phyloP scores from a whole-genome alignment of 2,329 filamentous ascomycete species.

The Ambrosiella beaveri region DNA sequence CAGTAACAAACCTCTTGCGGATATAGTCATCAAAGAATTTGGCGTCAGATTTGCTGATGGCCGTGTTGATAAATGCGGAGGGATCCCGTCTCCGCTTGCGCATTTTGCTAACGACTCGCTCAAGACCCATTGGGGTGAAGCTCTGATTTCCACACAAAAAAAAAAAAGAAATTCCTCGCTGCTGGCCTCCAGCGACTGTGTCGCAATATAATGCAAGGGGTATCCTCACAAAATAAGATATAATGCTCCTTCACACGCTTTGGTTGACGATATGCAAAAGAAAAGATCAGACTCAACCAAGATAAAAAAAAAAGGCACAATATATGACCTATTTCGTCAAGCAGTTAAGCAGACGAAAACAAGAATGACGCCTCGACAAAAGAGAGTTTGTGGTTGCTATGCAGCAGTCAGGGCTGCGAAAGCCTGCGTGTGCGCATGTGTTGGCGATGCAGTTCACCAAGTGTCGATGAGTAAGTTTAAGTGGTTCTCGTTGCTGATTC shows the following conservation, averaged over 20 bases:
- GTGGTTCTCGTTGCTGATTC: background rate
- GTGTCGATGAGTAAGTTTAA: background rate
- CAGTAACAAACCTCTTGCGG: slow-evolving; percentile 9
- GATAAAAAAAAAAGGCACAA: background rate
- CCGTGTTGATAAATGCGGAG: slow-evolving; percentile 72
- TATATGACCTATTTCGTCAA: background rate
- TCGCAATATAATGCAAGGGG: background rate
- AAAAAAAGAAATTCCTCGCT: background rate
- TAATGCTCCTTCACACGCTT: background rate
- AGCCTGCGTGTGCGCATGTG: background rate
- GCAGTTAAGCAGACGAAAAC: background rate
- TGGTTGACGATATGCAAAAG: background rate
- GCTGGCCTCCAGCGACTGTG: background rate
- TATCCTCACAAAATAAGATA: background rate
- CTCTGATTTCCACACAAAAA: background rate
- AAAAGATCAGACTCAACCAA: background rate
- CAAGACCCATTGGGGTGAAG: slow-evolving; percentile 6
- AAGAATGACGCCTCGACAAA: background rate
- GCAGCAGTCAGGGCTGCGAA: no score
- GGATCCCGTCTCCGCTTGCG: slow-evolving; percentile 12
- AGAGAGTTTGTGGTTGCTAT: background rate
- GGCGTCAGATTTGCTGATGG: slow-evolving; percentile 89
- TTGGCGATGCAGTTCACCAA: slow-evolving; percentile 1
- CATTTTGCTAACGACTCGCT: slow-evolving; percentile 12
- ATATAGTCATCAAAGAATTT: slow-evolving; percentile 12